These are phyloP conservation scores for Ochetophila trinervis DNA, from an alignment of 306 rosid genomes.

Conservation along the genomic window DNA sequence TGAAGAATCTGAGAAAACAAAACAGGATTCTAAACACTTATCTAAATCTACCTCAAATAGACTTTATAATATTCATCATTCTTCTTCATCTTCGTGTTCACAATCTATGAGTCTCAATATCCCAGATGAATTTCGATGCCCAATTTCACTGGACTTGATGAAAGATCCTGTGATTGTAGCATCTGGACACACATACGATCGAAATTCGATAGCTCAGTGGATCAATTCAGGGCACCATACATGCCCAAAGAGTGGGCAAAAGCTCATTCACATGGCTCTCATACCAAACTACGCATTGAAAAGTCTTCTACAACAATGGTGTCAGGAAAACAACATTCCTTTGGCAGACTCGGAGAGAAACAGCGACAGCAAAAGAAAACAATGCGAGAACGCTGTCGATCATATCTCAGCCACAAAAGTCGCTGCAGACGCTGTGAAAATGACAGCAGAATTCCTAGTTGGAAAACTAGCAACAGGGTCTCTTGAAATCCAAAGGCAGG, in stretches of 20 bases:
- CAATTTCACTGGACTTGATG: slow-evolving; percentile 80
- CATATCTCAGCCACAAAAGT: slow-evolving; percentile 68
- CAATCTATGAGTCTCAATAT: slow-evolving; percentile 39
- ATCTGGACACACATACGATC: slow-evolving; percentile 83
- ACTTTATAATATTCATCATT: slow-evolving; percentile 27
- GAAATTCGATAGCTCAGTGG: slow-evolving; percentile 79
- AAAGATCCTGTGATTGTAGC: slow-evolving; percentile 88
- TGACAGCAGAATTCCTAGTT: slow-evolving; percentile 88
- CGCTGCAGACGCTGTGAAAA: slow-evolving; percentile 74
- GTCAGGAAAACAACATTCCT: slow-evolving; percentile 54
- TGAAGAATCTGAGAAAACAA: slow-evolving; percentile 33
- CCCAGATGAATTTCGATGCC: slow-evolving; percentile 93
- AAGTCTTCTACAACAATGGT: slow-evolving; percentile 83
- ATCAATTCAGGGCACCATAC: slow-evolving; percentile 87
- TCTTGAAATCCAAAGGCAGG: slow-evolving; percentile 72
- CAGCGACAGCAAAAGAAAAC: slow-evolving; percentile 34
- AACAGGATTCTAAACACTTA: slow-evolving; percentile 37
- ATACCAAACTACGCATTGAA: slow-evolving; percentile 86
- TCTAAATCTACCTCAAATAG: slow-evolving; percentile 30
- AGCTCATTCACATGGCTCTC: slow-evolving; percentile 82
- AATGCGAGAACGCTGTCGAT: slow-evolving; percentile 41
- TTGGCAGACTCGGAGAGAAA: slow-evolving; percentile 37
- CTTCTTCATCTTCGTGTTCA: slow-evolving; percentile 65
- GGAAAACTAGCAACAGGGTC: slow-evolving; percentile 97
- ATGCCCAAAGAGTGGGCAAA: slow-evolving; percentile 88